Percentiles rank a stretch among this genome's conserved stretches.
Conservation (phyloP, 2,329 filamentous ascomycete species). For the Chaetomium globosum region DNA sequence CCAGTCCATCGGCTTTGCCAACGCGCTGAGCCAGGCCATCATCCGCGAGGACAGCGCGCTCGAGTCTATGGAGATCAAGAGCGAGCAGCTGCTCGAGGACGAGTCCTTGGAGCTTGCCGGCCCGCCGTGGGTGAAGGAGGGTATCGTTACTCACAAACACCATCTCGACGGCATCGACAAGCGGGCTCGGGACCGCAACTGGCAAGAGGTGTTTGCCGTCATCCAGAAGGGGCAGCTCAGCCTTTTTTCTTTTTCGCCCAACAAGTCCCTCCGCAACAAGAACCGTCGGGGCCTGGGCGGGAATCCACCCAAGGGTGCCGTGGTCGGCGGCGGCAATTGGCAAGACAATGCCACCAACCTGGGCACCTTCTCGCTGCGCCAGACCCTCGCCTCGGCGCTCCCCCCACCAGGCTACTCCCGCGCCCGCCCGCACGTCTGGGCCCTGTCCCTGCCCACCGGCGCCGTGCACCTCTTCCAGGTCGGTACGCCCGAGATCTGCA, state of each 20-base stretch:
- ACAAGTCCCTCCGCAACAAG: conserved; percentile 74
- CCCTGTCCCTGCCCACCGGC: conserved; percentile 84
- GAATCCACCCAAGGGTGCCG: conserved; percentile 54
- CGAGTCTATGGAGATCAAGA: conserved; percentile 55
- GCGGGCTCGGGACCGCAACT: conserved; percentile 89
- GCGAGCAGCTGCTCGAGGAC: conserved; percentile 77
- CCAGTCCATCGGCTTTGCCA: conserved; percentile 96
- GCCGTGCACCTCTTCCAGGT: conserved; percentile 98
- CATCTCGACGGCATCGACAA: conserved; percentile 89
- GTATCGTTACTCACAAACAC: conserved; percentile 93
- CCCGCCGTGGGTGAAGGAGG: conserved; percentile 98
- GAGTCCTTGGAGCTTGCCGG: conserved; percentile 89
- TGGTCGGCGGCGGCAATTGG: conserved; percentile 96
- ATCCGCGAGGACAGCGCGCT: conserved; percentile 77
- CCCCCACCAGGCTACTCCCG: conserved; percentile 93
- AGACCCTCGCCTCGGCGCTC: conserved; percentile 87
- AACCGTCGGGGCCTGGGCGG: conserved; percentile 51
- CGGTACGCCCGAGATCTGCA: conserved; percentile 89
- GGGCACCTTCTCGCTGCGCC: conserved; percentile 82
- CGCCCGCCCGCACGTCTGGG: conserved; percentile 88
- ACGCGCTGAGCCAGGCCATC: conserved; percentile 93
- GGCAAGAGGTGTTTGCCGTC: conserved; percentile 94
- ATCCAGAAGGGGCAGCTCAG: conserved; percentile 93
- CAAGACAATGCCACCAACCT: conserved; percentile 92
- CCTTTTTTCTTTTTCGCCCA: conserved; percentile 87